Evolutionary conservation across 208 protist genomes (phyloP).

Genomic region (Trypanosoma avium): DNA sequence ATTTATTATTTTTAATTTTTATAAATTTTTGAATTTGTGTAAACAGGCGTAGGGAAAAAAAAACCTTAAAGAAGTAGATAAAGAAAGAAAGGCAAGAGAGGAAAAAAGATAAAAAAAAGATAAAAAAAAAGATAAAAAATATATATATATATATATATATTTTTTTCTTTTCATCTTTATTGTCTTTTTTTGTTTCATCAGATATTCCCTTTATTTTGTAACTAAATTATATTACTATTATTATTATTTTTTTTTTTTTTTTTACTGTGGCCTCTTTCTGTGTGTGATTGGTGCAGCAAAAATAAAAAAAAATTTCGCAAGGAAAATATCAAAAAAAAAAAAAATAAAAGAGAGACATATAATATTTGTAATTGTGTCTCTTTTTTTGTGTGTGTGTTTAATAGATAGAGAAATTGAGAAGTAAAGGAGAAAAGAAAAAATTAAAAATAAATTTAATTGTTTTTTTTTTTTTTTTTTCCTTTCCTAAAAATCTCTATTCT

Average conservation of each 20-base stretch:
- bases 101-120: conserved; percentile 3
- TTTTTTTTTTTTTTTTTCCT: not conserved
- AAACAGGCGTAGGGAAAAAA: too few species aligned
- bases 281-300: too few species aligned
- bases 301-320: too few species aligned
- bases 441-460: not conserved
- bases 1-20: too few species aligned
- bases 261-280: too few species aligned
- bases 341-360: too few species aligned
- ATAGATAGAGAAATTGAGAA: not conserved
- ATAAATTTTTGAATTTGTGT: too few species aligned
- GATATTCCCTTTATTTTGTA: not conserved
- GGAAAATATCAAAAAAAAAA: too few species aligned
- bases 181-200: not conserved
- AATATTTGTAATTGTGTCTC: not conserved
- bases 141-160: not conserved
- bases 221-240: not conserved
- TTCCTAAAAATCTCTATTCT: not conserved
- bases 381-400: not conserved
- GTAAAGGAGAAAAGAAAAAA: not conserved
- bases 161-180: conserved; percentile 2
- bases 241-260: conserved; percentile 6
- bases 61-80: too few species aligned
- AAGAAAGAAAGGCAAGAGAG: conserved; percentile 5
- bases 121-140: not conserved